Base-by-base conservation (phyloP, 352 stramenopile genomes). In the Halophytophthora polymorphica region DNA sequence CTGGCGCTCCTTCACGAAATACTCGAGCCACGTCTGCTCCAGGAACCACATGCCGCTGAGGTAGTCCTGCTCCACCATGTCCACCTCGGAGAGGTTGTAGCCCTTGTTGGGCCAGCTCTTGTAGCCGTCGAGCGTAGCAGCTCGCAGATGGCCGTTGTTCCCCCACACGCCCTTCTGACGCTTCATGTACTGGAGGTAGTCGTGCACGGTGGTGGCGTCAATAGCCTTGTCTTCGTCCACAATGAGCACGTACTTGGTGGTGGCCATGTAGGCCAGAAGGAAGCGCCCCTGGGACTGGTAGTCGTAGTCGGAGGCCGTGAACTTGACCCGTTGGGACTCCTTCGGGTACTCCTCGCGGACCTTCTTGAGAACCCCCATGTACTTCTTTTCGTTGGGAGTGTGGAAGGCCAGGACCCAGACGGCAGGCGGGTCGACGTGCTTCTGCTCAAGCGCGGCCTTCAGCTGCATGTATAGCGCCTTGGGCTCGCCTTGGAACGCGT, bases 401-500 rank as follows among this genome's bases (percentile, higher is more conserved):
- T 77, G 68, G 40, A 86, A 86, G 53, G 69, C 78, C 72, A 78
- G 80, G 57, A 86, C 68, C 75, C 75, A 83, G n/a, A 86, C 67
- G 7, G 79, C 54, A 0, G 73, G 65, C 7, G 45, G 45, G n/a
- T 53, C 39, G 4, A 83, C 67, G 22, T 68, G 38, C 23, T 80
- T 54, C 34, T 83, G 75, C 1, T 39, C 39, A 6, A 69, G 33
- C 0, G 75, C 76, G 6, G 59, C 60, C 10, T 63, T 23, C 14
- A 87, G 49, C 48, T 87, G 76, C 41, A 75, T 58, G 3, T 64
- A 62, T 2, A 87, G 59, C 5, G 71, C 71, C 7, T 68, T 59
- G 1, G 69, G 60, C 42, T 66, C 61, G 7, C 76, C 73, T 45
- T 83, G 80, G 58, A 81, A 87, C 19, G 83, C 53, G 55, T 87